Conservation (phyloP, 2,329 filamentous ascomycete species). For the Cytospora schulzeri region DNA sequence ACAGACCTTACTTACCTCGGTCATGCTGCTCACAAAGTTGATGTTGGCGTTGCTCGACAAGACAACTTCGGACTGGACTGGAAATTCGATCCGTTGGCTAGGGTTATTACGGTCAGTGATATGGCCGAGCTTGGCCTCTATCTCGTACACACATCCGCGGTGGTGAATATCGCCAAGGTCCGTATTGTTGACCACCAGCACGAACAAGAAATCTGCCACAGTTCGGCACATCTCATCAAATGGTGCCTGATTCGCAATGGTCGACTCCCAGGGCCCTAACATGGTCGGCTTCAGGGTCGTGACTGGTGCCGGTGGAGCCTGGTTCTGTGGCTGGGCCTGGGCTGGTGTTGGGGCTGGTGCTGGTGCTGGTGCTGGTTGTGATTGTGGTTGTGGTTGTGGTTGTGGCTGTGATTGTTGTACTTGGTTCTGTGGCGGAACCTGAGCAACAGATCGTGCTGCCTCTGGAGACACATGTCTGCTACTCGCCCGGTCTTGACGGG, state of each 20-base stretch:
- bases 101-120: constrained; percentile 72
- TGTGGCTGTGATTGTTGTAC: constrained; percentile 24
- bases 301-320: constrained; percentile 30
- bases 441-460: constrained; percentile 39
- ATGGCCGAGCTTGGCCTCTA: constrained; percentile 90
- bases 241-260: constrained; percentile 70
- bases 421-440: constrained; percentile 27
- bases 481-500: constrained; percentile 32
- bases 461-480: constrained; percentile 54
- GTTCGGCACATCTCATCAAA: constrained; percentile 73
- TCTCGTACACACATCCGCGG: constrained; percentile 73
- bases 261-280: constrained; percentile 64
- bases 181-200: constrained; percentile 68
- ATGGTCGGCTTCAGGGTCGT: constrained; percentile 32
- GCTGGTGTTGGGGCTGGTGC: constrained; percentile 28
- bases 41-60: constrained; percentile 63
- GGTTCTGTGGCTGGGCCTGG: constrained; percentile 1
- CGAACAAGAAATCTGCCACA: constrained; percentile 81
- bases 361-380: constrained; percentile 28
- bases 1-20: constrained; percentile 61
- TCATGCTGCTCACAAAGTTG: constrained; percentile 87
- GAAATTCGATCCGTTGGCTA: constrained; percentile 65
- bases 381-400: background rate
- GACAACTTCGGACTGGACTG: constrained; percentile 71
- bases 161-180: constrained; percentile 65